Base-by-base conservation (phyloP, 1,284 basidiomycete genomes). In the Anthracocystis walkeri region DNA sequence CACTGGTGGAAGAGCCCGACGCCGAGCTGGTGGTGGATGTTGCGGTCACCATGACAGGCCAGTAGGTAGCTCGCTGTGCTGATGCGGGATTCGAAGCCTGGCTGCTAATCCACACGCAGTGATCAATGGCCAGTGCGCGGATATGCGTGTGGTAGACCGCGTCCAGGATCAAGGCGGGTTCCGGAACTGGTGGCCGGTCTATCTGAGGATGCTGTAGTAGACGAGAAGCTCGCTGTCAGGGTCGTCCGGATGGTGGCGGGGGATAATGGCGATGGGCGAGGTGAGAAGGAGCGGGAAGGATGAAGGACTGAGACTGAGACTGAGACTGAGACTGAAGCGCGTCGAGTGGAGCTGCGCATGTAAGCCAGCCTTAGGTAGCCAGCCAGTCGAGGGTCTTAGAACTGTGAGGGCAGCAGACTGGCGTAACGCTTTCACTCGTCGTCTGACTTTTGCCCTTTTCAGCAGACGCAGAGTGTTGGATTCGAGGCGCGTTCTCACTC, bases 11-110 rank as follows among this genome's bases (percentile, higher is more conserved):
- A n/a, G 59, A 58, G 41, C 54, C 49, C 45, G 63, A 29, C 5
- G 63, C 35, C 2, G 59, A 62, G 62, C 63, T 57, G 40, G 55
- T 38, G 4, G 71, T 65, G 54, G 58, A 48, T 4, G 68, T 66
- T 10, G 62, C 55, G 25, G 71, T 68, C 46, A 56, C 62, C 65
- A 68, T 74, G 50, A 18, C 46, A 21, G 35, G 51, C 35, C 14
- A 38, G 16, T 25, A 29, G 44, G 40, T 7, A 6, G 62, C 7
- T 16, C 18, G n/a, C 52, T 29, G 20, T 27, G 27, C 4, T 14
- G 21, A 44, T 20, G 54, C 42, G 12, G 6, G 16, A 35, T 31
- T 14, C 12, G 53, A 31, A 7, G 14, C 4, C 6, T n/a, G 11
- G 18, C n/a, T 21, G 27, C 25, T n/a, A 33, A 53, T 41, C 38